A percentile compares a stretch with the other conserved stretches of the same genome.
These are phyloP conservation scores for Penicillium arizonense DNA, from an alignment of 495 filamentous ascomycete genomes.

Conservation along the genomic window DNA sequence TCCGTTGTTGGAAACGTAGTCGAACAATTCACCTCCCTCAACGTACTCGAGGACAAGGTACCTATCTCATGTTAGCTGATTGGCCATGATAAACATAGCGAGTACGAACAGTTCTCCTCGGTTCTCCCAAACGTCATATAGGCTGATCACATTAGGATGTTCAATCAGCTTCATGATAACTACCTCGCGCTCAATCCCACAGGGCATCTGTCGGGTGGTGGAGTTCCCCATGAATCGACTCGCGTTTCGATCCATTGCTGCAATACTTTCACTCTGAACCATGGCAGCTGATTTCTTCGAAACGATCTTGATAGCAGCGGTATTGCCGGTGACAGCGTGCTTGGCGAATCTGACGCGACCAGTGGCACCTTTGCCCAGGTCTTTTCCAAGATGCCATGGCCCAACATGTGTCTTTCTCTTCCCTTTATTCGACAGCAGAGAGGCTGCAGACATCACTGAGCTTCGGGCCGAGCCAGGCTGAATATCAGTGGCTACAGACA, in stretches of 20 bases:
- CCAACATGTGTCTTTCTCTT: conserved; percentile 77
- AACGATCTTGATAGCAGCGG: conserved; percentile 92
- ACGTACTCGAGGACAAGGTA: conserved; percentile 98
- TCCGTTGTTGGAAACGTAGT: conserved; percentile 68
- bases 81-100: conserved; percentile 32
- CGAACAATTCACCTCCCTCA: conserved; percentile 85
- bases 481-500: conserved; percentile 54
- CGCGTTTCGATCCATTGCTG: conserved; percentile 61
- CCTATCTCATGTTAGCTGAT: conserved; percentile 40
- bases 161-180: conserved; percentile 95
- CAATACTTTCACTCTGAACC: conserved; percentile 73
- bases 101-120: conserved; percentile 71
- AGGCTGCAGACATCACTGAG: conserved; percentile 70
- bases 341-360: conserved; percentile 79
- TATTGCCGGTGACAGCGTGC: conserved; percentile 69
- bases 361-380: conserved; percentile 80
- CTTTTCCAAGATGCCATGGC: conserved; percentile 87
- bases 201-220: conserved; percentile 68
- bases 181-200: conserved; percentile 86
- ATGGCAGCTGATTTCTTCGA: conserved; percentile 70
- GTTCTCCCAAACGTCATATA: conserved; percentile 98
- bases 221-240: conserved; percentile 33
- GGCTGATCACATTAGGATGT: conserved; percentile 85
- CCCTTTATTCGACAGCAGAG: conserved; percentile 58
- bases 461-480: conserved; percentile 59